These are phyloP conservation scores for Emericellopsis atlantica DNA, from an alignment of 2,329 filamentous ascomycete species.

Conservation along the genomic window DNA sequence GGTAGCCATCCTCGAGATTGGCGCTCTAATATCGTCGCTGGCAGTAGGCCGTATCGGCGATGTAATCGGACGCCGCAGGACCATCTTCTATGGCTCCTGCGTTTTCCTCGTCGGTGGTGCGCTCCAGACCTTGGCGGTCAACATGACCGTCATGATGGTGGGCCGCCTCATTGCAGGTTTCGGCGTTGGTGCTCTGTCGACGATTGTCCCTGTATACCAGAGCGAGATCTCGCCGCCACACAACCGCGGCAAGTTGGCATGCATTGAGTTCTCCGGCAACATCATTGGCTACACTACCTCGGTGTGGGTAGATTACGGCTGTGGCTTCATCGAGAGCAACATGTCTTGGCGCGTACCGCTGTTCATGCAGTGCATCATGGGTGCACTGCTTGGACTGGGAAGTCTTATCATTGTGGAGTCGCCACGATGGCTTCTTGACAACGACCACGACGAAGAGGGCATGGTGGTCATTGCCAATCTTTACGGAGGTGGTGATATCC, in stretches of 20 bases:
- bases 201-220: conserved; percentile 88
- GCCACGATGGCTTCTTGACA: conserved; percentile 92
- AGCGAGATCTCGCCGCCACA: conserved; percentile 94
- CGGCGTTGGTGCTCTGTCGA: conserved; percentile 78
- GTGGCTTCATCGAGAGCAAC: conserved; percentile 75
- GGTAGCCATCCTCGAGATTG: conserved; percentile 92
- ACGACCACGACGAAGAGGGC: conserved; percentile 95
- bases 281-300: conserved; percentile 92
- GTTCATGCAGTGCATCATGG: conserved; percentile 91
- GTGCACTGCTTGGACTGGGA: conserved; percentile 68
- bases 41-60: conserved; percentile 82
- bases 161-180: conserved; percentile 77
- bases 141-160: conserved; percentile 81
- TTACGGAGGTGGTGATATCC: conserved; percentile 90
- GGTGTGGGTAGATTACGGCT: conserved; percentile 98
- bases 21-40: conserved; percentile 82
- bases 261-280: conserved; percentile 96
- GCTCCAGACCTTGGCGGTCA: conserved; percentile 67
- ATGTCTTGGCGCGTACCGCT: conserved; percentile 85
- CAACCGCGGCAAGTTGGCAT: conserved; percentile 88
- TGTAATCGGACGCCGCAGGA: conserved; percentile 75
- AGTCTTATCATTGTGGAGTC: conserved; percentile 94
- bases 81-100: conserved; percentile 86
- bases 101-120: conserved; percentile 79
- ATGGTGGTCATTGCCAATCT: conserved; percentile 97